These are phyloP conservation scores for Lanmaoa pseudosensibilis DNA, from an alignment of 768 basidiomycete genomes.

Conservation along the genomic window DNA sequence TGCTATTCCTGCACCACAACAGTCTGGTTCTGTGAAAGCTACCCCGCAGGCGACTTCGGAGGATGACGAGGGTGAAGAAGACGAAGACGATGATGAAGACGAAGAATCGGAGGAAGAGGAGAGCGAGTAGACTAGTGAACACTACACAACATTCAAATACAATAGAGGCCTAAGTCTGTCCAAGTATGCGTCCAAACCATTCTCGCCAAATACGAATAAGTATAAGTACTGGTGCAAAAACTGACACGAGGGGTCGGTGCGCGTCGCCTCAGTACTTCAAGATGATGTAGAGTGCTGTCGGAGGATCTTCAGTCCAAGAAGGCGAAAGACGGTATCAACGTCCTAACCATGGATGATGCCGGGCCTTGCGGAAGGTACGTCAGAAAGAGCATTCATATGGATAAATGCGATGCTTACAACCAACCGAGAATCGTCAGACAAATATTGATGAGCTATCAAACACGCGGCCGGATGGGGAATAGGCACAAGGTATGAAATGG, in stretches of 20 bases:
- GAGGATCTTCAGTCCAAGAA: conserved; percentile 13
- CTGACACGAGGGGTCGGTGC: neutral
- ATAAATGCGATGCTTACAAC: conserved; percentile 49
- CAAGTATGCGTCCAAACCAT: neutral
- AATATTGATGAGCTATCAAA: conserved; percentile 62
- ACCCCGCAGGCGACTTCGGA: neutral
- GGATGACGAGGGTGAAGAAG: conserved; percentile 9
- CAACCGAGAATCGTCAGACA: conserved; percentile 76
- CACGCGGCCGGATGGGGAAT: conserved; percentile 17
- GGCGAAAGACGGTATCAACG: neutral
- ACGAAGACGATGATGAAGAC: neutral
- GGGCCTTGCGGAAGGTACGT: conserved; percentile 46
- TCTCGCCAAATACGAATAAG: neutral
- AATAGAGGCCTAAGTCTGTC: conserved; percentile 1
- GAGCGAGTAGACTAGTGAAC: conserved; percentile 8
- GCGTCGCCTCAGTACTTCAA: conserved; percentile 56
- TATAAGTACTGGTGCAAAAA: neutral
- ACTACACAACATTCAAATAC: conserved; percentile 9
- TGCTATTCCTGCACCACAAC: neutral
- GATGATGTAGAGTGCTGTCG: conserved; percentile 75
- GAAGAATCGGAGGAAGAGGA: conserved; percentile 16
- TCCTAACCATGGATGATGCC: conserved; percentile 69
- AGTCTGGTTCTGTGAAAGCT: neutral
- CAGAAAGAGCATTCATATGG: neutral
- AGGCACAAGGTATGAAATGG: neutral